Base-by-base conservation (phyloP, 2,329 filamentous ascomycete species). In the Drechmeria coniospora region DNA sequence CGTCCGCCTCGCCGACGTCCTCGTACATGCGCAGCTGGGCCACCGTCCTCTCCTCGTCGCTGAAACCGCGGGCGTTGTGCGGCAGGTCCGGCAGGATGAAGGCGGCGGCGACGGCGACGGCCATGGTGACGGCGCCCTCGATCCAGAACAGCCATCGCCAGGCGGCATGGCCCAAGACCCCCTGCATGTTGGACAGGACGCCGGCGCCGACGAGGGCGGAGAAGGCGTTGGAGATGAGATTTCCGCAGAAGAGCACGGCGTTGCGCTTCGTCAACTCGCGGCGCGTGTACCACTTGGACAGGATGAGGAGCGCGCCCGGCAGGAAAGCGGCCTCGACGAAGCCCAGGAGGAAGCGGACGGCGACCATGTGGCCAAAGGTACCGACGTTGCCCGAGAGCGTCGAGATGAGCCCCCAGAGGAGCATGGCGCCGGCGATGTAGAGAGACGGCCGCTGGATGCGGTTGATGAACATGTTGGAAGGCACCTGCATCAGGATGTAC, bases 221-320 rank as follows among this genome's bases (percentile, higher is more conserved):
- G 40, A 74, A 74, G 28, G 67, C 65, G 26, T 68, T 68, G 25
- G 68, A 68, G 36, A 73, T 61, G 35, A 71, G 59, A 40, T 69
- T 70, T 2, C 67, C 65, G 34, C 65, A 65, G 47, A 71, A 73
- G 14, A 74, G 47, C 17, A 73, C 58, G 30, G 67, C 65, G 38
- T 71, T 68, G 28, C 67, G 53, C 29, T 53, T 50, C 10, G 62
- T 59, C 34, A 73, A 40, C 47, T 71, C 67, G 27, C 63, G 61
- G 26, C 70, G 60, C 2, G 72, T 77, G 47, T 79, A 79, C 64
- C 72, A 79, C 38, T 74, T 71, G 0, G 68, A 72, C 13, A 78
- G 56, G 25, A 76, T 68, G 23, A 75, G 57, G 8, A 77, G 56
- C 0, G 68, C 68, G 23, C 74, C 74, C 0, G 74, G 73, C 15